Evolutionary conservation across 805 yeast genomes (phyloP).

Genomic region (Torulaspora franciscae): DNA sequence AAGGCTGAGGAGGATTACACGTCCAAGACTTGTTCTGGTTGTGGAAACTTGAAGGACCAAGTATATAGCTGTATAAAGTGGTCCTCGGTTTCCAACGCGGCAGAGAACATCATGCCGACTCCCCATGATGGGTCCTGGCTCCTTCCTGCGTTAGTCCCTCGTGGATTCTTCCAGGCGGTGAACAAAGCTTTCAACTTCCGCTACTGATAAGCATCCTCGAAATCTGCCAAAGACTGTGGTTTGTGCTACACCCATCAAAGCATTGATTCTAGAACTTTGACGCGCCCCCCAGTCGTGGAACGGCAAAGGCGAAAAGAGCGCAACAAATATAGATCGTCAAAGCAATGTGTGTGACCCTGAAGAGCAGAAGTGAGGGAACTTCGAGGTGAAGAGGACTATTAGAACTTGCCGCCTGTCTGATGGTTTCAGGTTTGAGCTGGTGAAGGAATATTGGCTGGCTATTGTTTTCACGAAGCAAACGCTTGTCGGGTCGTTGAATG

Average conservation of each 20-base stretch:
- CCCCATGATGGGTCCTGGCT: too few relatives aligned
- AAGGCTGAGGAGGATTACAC: too few relatives aligned
- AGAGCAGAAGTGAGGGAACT: not conserved
- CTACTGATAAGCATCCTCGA: too few relatives aligned
- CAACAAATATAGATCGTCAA: not conserved
- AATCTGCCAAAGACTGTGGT: not conserved
- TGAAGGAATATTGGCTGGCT: not conserved
- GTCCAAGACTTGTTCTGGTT: too few relatives aligned
- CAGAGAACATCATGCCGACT: too few relatives aligned
- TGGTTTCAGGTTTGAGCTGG: not conserved
- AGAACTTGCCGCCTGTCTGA: not conserved
- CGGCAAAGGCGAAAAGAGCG: constrained; percentile 6
- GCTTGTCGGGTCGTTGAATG: not conserved
- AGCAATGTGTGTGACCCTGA: not conserved
- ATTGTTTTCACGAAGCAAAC: not conserved
- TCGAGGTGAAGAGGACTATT: not conserved
- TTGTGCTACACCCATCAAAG: not conserved
- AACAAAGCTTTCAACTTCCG: too few relatives aligned
- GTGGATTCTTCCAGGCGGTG: too few relatives aligned
- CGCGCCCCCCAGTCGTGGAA: constrained; percentile 1
- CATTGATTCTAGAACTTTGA: constrained; percentile 2
- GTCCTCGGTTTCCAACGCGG: too few relatives aligned
- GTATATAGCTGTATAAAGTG: too few relatives aligned
- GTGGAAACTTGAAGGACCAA: too few relatives aligned
- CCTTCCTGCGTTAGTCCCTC: too few relatives aligned